Evolutionary conservation across 2,329 filamentous ascomycete species (phyloP), one percentile per base, ranked within the genome.

Genomic region (Colletotrichum liriopes): DNA sequence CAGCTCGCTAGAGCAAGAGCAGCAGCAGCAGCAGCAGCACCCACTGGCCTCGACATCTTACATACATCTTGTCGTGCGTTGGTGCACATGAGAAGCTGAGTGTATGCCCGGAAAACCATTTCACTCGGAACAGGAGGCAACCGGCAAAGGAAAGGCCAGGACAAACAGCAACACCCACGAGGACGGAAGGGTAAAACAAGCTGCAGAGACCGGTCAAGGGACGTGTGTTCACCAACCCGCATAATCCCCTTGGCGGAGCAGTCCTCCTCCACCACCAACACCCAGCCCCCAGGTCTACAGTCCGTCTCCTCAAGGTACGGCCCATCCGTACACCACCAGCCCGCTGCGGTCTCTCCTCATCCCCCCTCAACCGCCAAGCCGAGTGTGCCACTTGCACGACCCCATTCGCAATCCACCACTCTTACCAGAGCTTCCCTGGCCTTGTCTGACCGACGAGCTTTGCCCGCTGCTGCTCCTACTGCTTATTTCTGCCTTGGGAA

Each of bases 321-420:
- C 32, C 29, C 41, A n/a, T 47, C 26, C 26, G 29, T n/a, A 49
- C 43, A 61, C 20, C 52, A 37, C 18, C 18, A 54, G 3, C 51
- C 16, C 18, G 52, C 52, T 39, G 52, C n/a, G 52, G 52, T 43
- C 60, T 58, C 56, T 56, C 26, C 65, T 47, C 65, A 32, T 39
- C 39, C 65, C 67, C 65, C 58, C 43, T 67, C 35, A 51, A 51
- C 58, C 64, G 58, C 68, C 65, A 68, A 67, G 58, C 51, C 45
- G 32, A 59, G 49, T 67, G 55, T 67, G 68, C 67, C 54, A 70
- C 54, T 60, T 32, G 55, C 41, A 67, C 68, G 51, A 68, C 64
- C 58, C 69, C 69, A 72, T 72, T 68, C 69, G 65, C 65, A 72
- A 59, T 54, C 69, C 65, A 72, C 51, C 52, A 45, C 69, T 18